Evolutionary conservation across 345 rosid genomes (phyloP).

Genomic region (Iberis pinnata): DNA sequence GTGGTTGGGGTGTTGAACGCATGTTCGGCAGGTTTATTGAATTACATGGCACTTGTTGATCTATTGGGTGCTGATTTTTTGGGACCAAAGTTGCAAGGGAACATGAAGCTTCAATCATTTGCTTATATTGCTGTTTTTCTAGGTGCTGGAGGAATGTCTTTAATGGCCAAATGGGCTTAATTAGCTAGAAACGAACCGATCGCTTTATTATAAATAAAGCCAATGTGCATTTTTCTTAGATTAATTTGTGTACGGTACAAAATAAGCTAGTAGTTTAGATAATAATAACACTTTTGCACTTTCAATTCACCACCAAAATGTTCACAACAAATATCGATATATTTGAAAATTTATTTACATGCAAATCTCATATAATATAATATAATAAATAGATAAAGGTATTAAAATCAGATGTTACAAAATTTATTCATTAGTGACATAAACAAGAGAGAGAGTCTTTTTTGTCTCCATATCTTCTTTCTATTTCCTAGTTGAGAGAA

Average conservation of each 20-base stretch:
- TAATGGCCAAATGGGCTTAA: conserved; percentile 39
- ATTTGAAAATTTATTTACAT: conserved; percentile 6
- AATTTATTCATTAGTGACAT: conserved; percentile 4
- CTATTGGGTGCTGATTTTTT: conserved; percentile 36
- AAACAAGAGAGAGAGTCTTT: not conserved
- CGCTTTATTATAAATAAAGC: no score
- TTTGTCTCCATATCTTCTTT: not conserved
- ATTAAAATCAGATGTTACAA: not conserved
- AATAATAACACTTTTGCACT: no score
- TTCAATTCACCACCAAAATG: no score
- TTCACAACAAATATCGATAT: no score
- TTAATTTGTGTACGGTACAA: no score
- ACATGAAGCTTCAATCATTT: conserved; percentile 16
- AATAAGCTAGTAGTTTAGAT: no score
- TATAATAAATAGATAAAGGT: not conserved
- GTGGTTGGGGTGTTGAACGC: conserved; percentile 37
- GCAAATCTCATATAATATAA: not conserved
- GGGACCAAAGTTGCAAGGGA: conserved; percentile 30
- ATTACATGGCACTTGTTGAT: conserved; percentile 41
- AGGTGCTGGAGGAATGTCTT: conserved; percentile 31
- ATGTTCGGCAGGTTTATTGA: conserved; percentile 30
- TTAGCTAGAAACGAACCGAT: no score
- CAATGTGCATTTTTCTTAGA: no score
- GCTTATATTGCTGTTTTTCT: conserved; percentile 25
- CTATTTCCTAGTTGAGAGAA: conserved; percentile 5